Base-by-base conservation (phyloP, 2,329 filamentous ascomycete genomes). In the Trichoderma sp. region DNA sequence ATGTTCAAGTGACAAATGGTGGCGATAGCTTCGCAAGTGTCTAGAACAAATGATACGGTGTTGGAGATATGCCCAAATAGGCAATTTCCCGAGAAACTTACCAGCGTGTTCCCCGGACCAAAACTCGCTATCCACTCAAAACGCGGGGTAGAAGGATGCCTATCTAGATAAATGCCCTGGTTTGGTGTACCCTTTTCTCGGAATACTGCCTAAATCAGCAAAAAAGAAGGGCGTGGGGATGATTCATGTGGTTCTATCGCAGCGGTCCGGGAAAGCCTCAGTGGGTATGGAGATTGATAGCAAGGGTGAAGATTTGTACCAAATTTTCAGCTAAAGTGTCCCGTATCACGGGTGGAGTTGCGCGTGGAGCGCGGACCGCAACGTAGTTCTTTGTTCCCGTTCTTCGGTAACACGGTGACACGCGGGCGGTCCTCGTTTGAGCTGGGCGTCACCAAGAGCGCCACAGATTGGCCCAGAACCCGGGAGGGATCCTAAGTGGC, bases 151-250 rank as follows among this genome's bases (percentile, higher is more conserved):
- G 8, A 27, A 25, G 35, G 10, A 22, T 19, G 48, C 60, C 27
- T 64, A 64, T 64, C 60, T 42, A 64, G 60, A 64, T 64, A 64
- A 32, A 13, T 54, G 17, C 60, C 25, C 19, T 64, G 15, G 13
- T 32, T 27, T 29, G 19, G 37, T 15, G 17, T 12, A 9, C 60
- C 22, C 9, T 4, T 42, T 42, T 64, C 60, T 64, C 48, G n/a
- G 12, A 42, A 32, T 64, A 17, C 25, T 64, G 17, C 60, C 60
- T 22, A 39, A 54, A 54, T 27, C 4, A 39, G 60, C 13, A 22
- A 54, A 53, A 53, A 63, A 8, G 59, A 54, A 39, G 3, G 5
- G 25, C 17, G 60, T 42, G 34, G 22, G 17, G 12, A 39, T 27
- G 37, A 17, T 17, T 17, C 19, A 10, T 19, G 42, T 60, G 37